These are phyloP conservation scores for Eucalyptus tenuipes DNA, from an alignment of 345 rosid genomes.

Conservation along the genomic window DNA sequence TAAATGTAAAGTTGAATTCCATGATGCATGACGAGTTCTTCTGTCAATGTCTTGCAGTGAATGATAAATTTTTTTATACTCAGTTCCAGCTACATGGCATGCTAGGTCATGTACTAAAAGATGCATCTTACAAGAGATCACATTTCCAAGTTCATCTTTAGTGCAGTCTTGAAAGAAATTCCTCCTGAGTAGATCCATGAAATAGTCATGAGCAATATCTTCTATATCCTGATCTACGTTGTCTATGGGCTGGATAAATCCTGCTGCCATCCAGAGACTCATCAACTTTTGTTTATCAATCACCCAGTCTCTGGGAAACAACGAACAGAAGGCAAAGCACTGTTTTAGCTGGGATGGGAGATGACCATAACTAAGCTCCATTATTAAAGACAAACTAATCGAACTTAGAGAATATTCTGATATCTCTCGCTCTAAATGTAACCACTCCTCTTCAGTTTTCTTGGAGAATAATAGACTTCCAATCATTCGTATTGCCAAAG, in stretches of 20 bases:
- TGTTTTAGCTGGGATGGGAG: not conserved
- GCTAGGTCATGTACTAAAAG: not conserved
- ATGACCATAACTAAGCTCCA: not conserved
- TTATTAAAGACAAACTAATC: not conserved
- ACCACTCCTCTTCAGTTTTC: conserved; percentile 1
- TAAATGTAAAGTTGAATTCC: not conserved
- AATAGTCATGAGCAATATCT: not conserved
- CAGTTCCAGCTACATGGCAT: too few species aligned
- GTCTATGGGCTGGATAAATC: not conserved
- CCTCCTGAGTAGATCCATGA: not conserved
- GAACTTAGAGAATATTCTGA: not conserved
- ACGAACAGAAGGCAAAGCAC: conserved; percentile 13
- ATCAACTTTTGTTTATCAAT: not conserved
- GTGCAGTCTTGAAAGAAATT: not conserved
- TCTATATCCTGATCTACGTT: not conserved
- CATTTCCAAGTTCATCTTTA: not conserved
- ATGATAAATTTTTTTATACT: too few species aligned
- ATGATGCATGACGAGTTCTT: not conserved
- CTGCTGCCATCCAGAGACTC: conserved; percentile 5
- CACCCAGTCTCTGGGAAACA: not conserved
- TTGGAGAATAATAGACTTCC: not conserved
- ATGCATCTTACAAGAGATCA: not conserved
- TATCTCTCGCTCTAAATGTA: not conserved
- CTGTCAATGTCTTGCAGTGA: not conserved
- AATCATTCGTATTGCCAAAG: conserved; percentile 4